These are phyloP conservation scores for Alternaria arborescens DNA, from an alignment of 2,329 filamentous ascomycete species.

Conservation along the genomic window DNA sequence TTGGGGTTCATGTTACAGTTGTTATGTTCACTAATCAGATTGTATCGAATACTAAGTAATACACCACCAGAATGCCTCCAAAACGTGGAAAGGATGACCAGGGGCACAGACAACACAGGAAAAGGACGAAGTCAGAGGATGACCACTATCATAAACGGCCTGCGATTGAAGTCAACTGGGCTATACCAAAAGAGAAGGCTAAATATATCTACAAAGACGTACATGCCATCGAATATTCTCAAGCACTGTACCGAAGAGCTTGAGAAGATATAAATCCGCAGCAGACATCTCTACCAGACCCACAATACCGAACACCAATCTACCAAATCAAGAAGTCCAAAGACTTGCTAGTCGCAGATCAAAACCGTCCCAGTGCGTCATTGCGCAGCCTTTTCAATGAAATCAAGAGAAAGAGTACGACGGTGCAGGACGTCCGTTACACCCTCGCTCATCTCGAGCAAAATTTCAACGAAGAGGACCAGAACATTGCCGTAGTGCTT, in stretches of 20 bases:
- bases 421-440: not conserved
- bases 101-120: not conserved
- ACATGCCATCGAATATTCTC: constrained; percentile 7
- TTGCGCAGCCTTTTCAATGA: constrained; percentile 13
- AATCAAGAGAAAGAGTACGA: constrained; percentile 10
- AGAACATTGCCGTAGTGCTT: constrained; percentile 7
- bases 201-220: not conserved
- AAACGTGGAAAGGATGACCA: not conserved
- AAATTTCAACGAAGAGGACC: not conserved
- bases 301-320: constrained; percentile 12
- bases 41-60: not conserved
- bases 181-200: constrained; percentile 11
- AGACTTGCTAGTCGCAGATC: not conserved
- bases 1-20: too few relatives aligned
- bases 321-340: constrained; percentile 6
- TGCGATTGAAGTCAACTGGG: constrained; percentile 1
- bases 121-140: not conserved
- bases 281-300: constrained; percentile 11
- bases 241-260: constrained; percentile 4
- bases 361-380: constrained; percentile 6
- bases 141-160: too few relatives aligned
- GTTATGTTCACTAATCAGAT: not conserved
- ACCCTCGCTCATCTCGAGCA: not conserved
- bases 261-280: not conserved
- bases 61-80: constrained; percentile 1